These are phyloP conservation scores for Rhodotorula sp. DNA, from an alignment of 1,284 basidiomycete genomes.

Conservation along the genomic window DNA sequence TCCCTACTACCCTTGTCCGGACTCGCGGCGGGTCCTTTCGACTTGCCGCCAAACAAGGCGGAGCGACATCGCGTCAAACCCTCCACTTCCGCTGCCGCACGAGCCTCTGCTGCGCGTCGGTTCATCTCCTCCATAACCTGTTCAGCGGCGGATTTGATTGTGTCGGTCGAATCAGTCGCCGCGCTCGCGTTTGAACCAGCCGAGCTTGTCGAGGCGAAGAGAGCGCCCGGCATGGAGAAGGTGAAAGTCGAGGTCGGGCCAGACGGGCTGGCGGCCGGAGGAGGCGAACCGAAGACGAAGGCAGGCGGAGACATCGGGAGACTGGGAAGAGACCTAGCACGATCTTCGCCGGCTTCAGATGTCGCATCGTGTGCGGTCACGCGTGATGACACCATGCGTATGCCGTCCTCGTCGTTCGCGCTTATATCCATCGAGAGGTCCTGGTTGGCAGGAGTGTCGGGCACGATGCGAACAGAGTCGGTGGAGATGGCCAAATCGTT, in stretches of 20 bases:
- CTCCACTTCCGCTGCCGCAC: not conserved
- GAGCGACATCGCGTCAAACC: not conserved
- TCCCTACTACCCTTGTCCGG: conserved; percentile 7
- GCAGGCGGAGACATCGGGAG: not conserved
- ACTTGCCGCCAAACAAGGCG: not conserved
- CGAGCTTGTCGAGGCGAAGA: conserved; percentile 14
- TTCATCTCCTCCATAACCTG: conserved; percentile 31
- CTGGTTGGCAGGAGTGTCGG: not conserved
- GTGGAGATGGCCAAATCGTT: too few species aligned
- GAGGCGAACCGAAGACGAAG: conserved; percentile 31
- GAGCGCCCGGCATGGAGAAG: conserved; percentile 21
- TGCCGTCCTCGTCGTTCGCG: conserved; percentile 8
- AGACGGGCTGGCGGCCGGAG: not conserved
- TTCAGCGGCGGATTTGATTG: conserved; percentile 3
- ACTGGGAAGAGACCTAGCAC: not conserved
- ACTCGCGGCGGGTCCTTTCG: not conserved
- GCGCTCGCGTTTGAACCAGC: not conserved
- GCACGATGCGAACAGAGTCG: not conserved
- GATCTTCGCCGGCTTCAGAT: not conserved
- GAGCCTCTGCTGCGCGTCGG: conserved; percentile 6
- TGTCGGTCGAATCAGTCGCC: too few species aligned
- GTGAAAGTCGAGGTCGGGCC: conserved; percentile 1
- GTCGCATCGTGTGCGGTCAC: not conserved
- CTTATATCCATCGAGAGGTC: conserved; percentile 1
- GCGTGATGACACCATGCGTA: conserved; percentile 11